Evolutionary conservation across 805 yeast species (phyloP).

Genomic region (Wickerhamiella azymoides): DNA sequence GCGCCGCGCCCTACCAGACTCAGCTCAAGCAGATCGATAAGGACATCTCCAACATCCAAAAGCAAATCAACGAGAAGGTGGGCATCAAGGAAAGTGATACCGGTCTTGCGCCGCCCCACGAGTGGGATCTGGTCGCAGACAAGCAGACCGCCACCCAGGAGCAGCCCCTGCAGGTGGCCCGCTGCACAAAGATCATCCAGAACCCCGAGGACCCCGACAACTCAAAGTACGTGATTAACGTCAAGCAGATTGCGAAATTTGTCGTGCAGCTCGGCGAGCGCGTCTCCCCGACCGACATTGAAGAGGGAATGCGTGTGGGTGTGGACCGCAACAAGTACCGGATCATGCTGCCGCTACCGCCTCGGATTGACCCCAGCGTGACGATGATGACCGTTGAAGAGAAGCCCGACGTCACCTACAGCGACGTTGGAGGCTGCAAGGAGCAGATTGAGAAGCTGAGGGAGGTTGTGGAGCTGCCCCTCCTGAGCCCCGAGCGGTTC

Average conservation of each 20-base stretch:
- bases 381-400: slow-evolving; percentile 99
- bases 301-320: slow-evolving; percentile 99
- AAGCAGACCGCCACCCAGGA: slow-evolving; percentile 85
- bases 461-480: slow-evolving; percentile 90
- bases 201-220: slow-evolving; percentile 46
- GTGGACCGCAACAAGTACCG: slow-evolving; percentile 95
- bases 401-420: slow-evolving; percentile 96
- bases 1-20: slow-evolving; percentile 90
- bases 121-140: slow-evolving; percentile 97
- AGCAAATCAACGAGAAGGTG: slow-evolving; percentile 81
- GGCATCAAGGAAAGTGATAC: slow-evolving; percentile 84
- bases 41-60: slow-evolving; percentile 74
- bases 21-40: slow-evolving; percentile 70
- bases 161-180: slow-evolving; percentile 93
- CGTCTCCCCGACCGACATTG: slow-evolving; percentile 96
- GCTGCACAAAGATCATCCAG: slow-evolving; percentile 89
- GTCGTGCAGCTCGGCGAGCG: slow-evolving; percentile 94
- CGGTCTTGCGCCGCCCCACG: slow-evolving; percentile 90
- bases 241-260: slow-evolving; percentile 95
- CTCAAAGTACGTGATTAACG: slow-evolving; percentile 85
- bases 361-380: slow-evolving; percentile 92
- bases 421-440: slow-evolving; percentile 97
- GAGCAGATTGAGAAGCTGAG: slow-evolving; percentile 94
- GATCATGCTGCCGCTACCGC: slow-evolving; percentile 94
- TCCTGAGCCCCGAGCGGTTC: slow-evolving; percentile 90